Conservation (phyloP, 352 stramenopile species). For the Pythium grandisporangium region DNA sequence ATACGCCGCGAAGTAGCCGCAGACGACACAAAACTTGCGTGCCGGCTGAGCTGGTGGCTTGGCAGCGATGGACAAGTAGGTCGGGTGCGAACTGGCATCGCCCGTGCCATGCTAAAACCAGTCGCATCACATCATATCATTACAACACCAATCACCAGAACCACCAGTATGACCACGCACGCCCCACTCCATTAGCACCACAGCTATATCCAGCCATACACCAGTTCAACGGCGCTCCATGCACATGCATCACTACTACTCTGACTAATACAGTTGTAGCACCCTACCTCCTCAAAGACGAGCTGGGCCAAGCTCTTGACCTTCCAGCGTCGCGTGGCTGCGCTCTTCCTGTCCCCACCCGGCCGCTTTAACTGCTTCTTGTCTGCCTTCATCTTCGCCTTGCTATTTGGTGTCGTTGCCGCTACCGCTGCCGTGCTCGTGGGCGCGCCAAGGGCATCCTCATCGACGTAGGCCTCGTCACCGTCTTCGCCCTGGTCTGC, state of each 20-base stretch:
- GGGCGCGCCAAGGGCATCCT: constrained; percentile 19
- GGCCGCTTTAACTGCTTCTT: too few species aligned
- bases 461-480: constrained; percentile 72
- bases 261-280: too few species aligned
- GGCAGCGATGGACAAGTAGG: constrained; percentile 65
- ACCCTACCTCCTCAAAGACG: constrained; percentile 78
- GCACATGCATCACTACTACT: too few species aligned
- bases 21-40: constrained; percentile 81
- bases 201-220: too few species aligned
- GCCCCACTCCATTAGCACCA: too few species aligned
- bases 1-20: constrained; percentile 75
- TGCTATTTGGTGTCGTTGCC: constrained; percentile 28
- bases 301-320: constrained; percentile 85
- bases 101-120: constrained; percentile 4
- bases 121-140: constrained; percentile 1
- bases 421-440: too few species aligned
- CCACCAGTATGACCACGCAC: too few species aligned
- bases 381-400: constrained; percentile 15
- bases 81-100: constrained; percentile 22
- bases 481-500: constrained; percentile 27
- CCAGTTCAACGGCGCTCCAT: too few species aligned
- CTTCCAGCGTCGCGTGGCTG: constrained; percentile 46
- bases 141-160: not conserved
- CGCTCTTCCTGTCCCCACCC: too few species aligned
- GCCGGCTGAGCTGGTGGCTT: constrained; percentile 46